These are phyloP conservation scores for Lentithecium fluviatile DNA, from an alignment of 495 filamentous ascomycete species.

Conservation along the genomic window DNA sequence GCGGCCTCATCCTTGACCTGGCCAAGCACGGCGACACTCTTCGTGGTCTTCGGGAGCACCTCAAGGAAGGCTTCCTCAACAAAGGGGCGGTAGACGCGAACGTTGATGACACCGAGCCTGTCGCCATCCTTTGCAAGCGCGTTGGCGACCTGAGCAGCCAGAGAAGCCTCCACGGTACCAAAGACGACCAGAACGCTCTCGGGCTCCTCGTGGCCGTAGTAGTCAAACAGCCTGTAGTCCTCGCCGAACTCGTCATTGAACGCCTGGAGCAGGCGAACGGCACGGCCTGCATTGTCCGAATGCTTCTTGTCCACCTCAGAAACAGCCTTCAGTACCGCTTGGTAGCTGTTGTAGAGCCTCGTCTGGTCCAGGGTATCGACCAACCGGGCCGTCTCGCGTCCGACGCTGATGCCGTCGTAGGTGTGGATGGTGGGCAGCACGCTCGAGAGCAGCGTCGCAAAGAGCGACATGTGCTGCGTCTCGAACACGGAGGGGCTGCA, in stretches of 20 bases:
- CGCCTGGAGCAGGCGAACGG: slow-evolving; percentile 68
- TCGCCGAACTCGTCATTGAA: slow-evolving; percentile 94
- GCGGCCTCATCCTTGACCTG: slow-evolving; percentile 58
- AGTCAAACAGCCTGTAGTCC: slow-evolving; percentile 89
- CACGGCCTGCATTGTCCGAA: slow-evolving; percentile 69
- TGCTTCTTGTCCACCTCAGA: slow-evolving; percentile 65
- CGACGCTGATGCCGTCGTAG: slow-evolving; percentile 86
- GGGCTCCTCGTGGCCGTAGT: slow-evolving; percentile 76
- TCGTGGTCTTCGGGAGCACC: slow-evolving; percentile 70
- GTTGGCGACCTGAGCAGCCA: slow-evolving; percentile 77
- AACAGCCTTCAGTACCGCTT: slow-evolving; percentile 59
- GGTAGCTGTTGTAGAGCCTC: slow-evolving; percentile 68
- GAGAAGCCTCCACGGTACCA: slow-evolving; percentile 82
- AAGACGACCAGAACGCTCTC: slow-evolving; percentile 85
- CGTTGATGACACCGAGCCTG: slow-evolving; percentile 82
- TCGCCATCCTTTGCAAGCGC: slow-evolving; percentile 67
- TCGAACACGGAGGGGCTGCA: slow-evolving; percentile 84
- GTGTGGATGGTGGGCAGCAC: slow-evolving; percentile 84
- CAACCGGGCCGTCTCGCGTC: slow-evolving; percentile 80
- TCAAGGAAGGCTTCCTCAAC: slow-evolving; percentile 88
- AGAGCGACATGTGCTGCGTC: slow-evolving; percentile 90
- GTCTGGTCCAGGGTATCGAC: slow-evolving; percentile 77
- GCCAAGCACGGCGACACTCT: slow-evolving; percentile 66
- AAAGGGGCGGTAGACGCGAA: slow-evolving; percentile 92
- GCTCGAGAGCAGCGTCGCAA: slow-evolving; percentile 78